Conservation (phyloP, 2,329 filamentous ascomycete species). For the Cladosporium sp. region DNA sequence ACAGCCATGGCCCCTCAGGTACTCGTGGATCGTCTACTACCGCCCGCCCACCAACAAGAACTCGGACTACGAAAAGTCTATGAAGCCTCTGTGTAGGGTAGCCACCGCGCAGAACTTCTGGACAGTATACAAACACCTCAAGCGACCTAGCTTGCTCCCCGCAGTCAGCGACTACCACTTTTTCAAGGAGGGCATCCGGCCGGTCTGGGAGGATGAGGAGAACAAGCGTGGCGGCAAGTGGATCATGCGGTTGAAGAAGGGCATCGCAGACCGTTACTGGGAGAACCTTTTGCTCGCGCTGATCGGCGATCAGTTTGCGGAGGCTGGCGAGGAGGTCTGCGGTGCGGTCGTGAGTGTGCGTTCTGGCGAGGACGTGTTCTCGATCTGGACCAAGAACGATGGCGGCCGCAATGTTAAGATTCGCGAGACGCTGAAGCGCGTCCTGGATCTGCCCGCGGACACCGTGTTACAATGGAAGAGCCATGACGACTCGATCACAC, state of each 20-base stretch:
- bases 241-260: slow-evolving; percentile 95
- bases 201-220: slow-evolving; percentile 97
- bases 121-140: slow-evolving; percentile 80
- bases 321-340: slow-evolving; percentile 89
- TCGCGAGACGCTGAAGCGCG: slow-evolving; percentile 90
- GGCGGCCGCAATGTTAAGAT: slow-evolving; percentile 94
- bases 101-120: slow-evolving; percentile 86
- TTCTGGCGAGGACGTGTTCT: slow-evolving; percentile 93
- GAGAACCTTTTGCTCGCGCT: slow-evolving; percentile 87
- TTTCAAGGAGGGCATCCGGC: slow-evolving; percentile 92
- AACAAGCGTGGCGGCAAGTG: slow-evolving; percentile 96
- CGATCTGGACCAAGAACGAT: slow-evolving; percentile 93
- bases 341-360: slow-evolving; percentile 90
- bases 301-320: slow-evolving; percentile 87
- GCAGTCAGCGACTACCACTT: slow-evolving; percentile 96
- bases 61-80: slow-evolving; percentile 96
- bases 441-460: slow-evolving; percentile 77
- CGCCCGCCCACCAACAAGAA: slow-evolving; percentile 94
- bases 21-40: slow-evolving; percentile 96
- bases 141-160: slow-evolving; percentile 78
- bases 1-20: slow-evolving; percentile 56
- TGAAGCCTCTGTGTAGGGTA: slow-evolving; percentile 77
- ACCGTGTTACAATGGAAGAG: slow-evolving; percentile 93
- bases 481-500: slow-evolving; percentile 91
- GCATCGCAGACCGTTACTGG: slow-evolving; percentile 93